Base-by-base conservation (phyloP, 2,329 filamentous ascomycete genomes). In the Metarhizium anisopliae region DNA sequence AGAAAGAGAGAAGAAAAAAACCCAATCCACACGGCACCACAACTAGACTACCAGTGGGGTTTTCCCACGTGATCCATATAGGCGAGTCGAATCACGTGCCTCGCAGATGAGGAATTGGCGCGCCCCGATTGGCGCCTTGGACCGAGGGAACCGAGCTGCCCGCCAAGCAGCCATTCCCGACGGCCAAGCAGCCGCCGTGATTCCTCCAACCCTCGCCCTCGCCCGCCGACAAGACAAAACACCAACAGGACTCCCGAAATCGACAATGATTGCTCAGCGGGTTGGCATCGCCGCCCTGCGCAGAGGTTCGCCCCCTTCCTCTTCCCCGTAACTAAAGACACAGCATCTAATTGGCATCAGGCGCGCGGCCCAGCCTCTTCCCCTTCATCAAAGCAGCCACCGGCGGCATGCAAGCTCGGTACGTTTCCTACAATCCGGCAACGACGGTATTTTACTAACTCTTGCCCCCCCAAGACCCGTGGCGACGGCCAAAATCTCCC, bases 251-350 rank as follows among this genome's bases (percentile, higher is more conserved):
- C 40, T 16, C 14, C 6, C 42, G 42, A 20, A 45, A 10, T 58
- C 55, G 61, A 61, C 66, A 70, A 84, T 84, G 81, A 78, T 76
- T 68, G 75, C 78, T 66, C 78, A 80, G 65, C 73, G 80, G 73
- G 74, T 81, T 66, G 81, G 80, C 69, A 67, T 82, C 62, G 76
- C 77, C 72, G 80, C 80, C 69, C 70, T 83, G 68, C 79, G 80
- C 70, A 77, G 80, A 78, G 77, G 81, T 83, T 69, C 64, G 75
- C 5, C 45, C n/a, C 6, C 20, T 7, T 2, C 6, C 32, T 8
- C 7, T 35, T 35, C 6, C 7, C 32, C 6, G 32, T 35, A 35
- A 35, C 32, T 2, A 35, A 35, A 8, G 4, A 25, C 25, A 25
- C 25, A 4, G 25, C 25, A 1, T 1, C 25, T 25, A 25, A 25